Conservation (phyloP, 257 asterid genomes). For the Oldenlandia corymbosa region DNA sequence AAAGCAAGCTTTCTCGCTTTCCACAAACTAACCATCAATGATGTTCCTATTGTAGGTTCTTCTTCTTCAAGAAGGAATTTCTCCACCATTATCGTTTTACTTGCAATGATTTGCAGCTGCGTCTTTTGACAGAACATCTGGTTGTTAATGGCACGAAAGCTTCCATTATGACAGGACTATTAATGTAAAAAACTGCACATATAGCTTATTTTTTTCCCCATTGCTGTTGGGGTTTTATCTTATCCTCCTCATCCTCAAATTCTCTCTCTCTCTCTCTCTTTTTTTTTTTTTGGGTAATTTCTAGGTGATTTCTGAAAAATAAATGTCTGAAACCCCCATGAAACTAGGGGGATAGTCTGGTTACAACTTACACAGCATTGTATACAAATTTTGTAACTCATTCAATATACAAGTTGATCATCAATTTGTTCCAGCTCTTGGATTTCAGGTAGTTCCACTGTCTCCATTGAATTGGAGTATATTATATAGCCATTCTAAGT, state of each 20-base stretch:
- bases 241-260: conserved; percentile 13
- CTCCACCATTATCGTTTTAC: not conserved
- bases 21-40: not conserved
- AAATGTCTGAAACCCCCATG: not conserved
- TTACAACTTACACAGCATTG: not conserved
- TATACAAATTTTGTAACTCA: conserved; percentile 7
- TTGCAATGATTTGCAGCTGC: conserved; percentile 13
- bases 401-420: too few species aligned
- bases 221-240: not conserved
- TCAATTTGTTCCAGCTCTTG: too few species aligned
- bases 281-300: too few species aligned
- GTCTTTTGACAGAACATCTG: conserved; percentile 8
- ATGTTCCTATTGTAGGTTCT: conserved; percentile 15
- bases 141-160: not conserved
- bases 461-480: too few species aligned
- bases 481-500: too few species aligned
- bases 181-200: not conserved
- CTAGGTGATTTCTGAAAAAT: conserved; percentile 11
- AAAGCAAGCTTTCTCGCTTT: conserved; percentile 1
- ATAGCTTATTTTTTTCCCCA: conserved; percentile 11
- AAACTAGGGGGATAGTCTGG: not conserved
- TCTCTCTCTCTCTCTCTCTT: too few species aligned
- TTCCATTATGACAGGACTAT: not conserved
- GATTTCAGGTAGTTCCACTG: too few species aligned
- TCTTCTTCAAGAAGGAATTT: conserved; percentile 8